Evolutionary conservation across 306 rosid species (phyloP), one percentile per base, ranked within the genome.

Genomic region (Biancaea sappan): DNA sequence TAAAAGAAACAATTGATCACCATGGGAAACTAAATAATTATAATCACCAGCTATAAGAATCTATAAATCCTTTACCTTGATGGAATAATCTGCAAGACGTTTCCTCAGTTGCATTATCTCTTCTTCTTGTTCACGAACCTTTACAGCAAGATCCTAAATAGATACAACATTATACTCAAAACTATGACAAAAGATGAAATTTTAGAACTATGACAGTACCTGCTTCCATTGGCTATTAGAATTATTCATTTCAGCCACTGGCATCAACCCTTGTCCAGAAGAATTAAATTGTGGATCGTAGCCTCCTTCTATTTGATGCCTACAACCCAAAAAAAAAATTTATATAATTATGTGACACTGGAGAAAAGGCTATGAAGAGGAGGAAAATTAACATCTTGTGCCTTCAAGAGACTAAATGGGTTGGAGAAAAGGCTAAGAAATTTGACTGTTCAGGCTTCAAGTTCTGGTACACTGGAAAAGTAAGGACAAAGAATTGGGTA

Each of bases 11-110:
- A 22, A 82, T 48, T 19, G 34, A 76, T 67, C 75, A 78, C 38
- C 66, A 41, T 41, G 37, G 19, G 34, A 51, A 28, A 64, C 34
- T 16, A 24, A 56, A 62, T 46, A 66, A 47, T 11, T 38, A 67
- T 11, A 10, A 59, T 46, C 53, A 50, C 59, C 35, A 53, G 31
- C 65, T 54, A 73, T 62, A 51, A 37, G 21, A 77, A 64, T 48
- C 48, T 73, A 48, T 34, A 47, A 59, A 56, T 48, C 59, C 22
- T 66, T 82, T 81, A 94, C 98, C 98, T 90, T 87, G 50, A 83
- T 69, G 63, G 99, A 92, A 83, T 90, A 95, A 80, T 92, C 97
- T 46, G 92, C 89, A 72, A 95, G 93, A 69, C 83, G 93, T 61
- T 82, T 92, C 77, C 86, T 89, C 73, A 95, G 80, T 79, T 82